Evolutionary conservation across 2,329 filamentous ascomycete genomes (phyloP), one percentile per base, ranked within the genome.

Genomic region (Hypoxylon sp.): DNA sequence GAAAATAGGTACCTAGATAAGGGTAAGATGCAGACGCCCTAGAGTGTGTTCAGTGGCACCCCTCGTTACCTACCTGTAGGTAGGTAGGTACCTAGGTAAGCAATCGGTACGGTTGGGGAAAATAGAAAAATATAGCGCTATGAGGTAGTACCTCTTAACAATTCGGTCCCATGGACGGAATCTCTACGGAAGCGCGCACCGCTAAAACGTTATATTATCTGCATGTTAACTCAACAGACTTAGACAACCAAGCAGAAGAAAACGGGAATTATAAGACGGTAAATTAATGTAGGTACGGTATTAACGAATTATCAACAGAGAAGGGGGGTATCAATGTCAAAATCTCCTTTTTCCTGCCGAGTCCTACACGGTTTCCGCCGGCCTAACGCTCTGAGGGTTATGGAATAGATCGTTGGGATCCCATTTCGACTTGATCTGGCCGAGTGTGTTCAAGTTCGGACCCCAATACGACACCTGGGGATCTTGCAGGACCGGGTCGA

Each of bases 401-500:
- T 84, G 83, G 69, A 90, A 90, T 0, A 87, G 57, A 65, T 89
- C 83, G 0, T 75, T 70, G 0, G 87, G 84, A 72, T 90, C 88
- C 76, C 84, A 83, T 1, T 74, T 78, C 5, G 77, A 71, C 78
- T 90, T 90, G 49, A 90, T 80, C 52, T 76, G 57, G 55, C 82
- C 78, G 52, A 90, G 77, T 7, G 66, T 71, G 0, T 80, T 75
- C 38, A 89, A 75, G 67, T 89, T 88, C 0, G 79, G 71, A 0
- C 84, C 84, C 86, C 87, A 90, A 73, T 90, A 90, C 7, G 82
- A 80, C 58, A 78, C 70, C 71, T 87, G 85, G 7, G 82, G 81
- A 38, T 82, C 75, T n/a, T 75, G 63, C 34, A 90, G 73, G 3
- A 76, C 76, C 1, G 83, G 83, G 73, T 91, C 88, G 2, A 91